phyloP scores from a whole-genome alignment of 768 basidiomycete genomes.

The Gymnopilus dilepis region DNA sequence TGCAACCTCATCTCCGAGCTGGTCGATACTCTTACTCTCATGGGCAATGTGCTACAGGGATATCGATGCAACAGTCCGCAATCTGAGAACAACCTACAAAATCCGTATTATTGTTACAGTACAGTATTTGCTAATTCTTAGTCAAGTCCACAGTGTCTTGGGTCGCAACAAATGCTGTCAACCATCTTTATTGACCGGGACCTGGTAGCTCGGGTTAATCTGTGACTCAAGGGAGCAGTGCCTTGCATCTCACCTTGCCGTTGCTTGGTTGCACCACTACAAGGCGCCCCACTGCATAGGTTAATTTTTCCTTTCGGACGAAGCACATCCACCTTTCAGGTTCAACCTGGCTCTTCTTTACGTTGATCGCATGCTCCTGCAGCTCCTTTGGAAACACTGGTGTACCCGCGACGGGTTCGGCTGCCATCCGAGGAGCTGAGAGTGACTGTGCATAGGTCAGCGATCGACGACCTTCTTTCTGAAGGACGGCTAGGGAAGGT shows the following conservation, averaged over 20 bases:
- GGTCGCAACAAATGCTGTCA: no score
- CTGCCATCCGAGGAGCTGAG: constrained; percentile 29
- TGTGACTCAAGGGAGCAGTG: no score
- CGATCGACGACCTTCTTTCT: constrained; percentile 1
- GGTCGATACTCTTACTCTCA: no score
- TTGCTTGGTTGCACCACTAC: constrained; percentile 24
- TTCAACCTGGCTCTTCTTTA: constrained; percentile 7
- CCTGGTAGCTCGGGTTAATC: no score
- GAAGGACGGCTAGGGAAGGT: background rate
- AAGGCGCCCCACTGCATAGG: constrained; percentile 33
- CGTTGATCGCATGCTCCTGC: constrained; percentile 20
- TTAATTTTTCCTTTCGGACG: constrained; percentile 35
- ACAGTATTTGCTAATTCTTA: no score
- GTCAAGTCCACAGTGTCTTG: no score
- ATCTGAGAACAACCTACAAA: no score
- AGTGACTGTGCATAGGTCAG: constrained; percentile 22
- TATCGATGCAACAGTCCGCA: no score
- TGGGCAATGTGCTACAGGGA: no score
- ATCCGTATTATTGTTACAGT: no score
- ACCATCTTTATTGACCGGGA: no score
- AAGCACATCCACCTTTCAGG: constrained; percentile 37
- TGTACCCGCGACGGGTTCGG: background rate
- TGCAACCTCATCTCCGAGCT: no score
- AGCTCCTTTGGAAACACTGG: constrained; percentile 20
- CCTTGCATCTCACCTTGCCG: constrained; percentile 6